Evolutionary conservation across 352 stramenopile species (phyloP), one percentile per base, ranked within the genome.

Genomic region (Plasmopara halstedii): DNA sequence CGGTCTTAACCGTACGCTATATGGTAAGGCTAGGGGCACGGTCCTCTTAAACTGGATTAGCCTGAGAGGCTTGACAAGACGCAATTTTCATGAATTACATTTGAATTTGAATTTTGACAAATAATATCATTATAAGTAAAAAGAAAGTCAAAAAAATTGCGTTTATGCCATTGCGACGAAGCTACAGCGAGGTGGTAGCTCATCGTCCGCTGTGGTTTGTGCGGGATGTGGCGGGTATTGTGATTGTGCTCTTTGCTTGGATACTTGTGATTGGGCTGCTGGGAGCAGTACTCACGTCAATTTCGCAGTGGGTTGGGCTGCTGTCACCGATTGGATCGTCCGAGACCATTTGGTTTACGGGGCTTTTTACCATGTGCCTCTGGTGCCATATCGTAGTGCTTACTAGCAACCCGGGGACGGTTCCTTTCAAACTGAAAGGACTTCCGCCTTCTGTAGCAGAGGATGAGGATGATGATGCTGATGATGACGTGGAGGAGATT

Each of bases 361-460:
- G 50, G 4, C 71, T 83, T n/a, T 56, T 90, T 18, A 57, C 42
- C 33, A 84, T 90, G 72, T 84, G 72, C 46, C 70, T 86, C 48
- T 88, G 75, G 75, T 71, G 60, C 13, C 79, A 90, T 56, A 42
- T 67, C 14, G 66, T 70, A 25, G 73, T 85, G 48, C 79, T 89
- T 59, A 93, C 73, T 1, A 89, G 64, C 9, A 80, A 93, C 36
- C 82, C 82, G 6, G 82, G 74, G n/a, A 74, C 67, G 2, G 74
- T 90, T 14, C 81, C 78, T 2, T 64, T 42, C 19, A 67, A 63
- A 27, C 62, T 72, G 4, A 59, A 62, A 15, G 60, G 53, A 1
- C 7, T 46, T n/a, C 39, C 53, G 6, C 41, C 41, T 11, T 31
- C 22, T 6, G 39, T 43, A 20, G 21, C 25, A 4, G 42, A 44